Evolutionary conservation across 129 eudicot species (phyloP).

Genomic region (Scalesia atractyloides): DNA sequence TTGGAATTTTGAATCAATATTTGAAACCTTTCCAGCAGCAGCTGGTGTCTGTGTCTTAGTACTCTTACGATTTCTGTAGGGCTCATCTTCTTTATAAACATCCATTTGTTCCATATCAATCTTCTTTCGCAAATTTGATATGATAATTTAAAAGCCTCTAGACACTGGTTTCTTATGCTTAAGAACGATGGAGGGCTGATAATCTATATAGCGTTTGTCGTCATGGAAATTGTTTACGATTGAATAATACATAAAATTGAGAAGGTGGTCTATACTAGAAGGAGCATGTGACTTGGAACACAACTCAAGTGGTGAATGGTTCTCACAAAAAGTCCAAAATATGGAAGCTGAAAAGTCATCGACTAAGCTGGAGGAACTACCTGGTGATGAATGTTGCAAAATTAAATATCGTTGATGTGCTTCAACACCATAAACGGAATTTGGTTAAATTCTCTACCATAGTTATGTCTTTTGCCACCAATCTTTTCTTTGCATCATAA

Average conservation of each 20-base stretch:
- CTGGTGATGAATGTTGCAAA: neutral
- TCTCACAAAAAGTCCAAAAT: neutral
- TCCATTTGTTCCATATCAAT: no score
- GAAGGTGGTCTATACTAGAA: slow-evolving; percentile 18
- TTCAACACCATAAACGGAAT: slow-evolving; percentile 35
- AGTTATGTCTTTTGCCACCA: slow-evolving; percentile 25
- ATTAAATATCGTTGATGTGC: slow-evolving; percentile 16
- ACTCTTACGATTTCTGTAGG: no score
- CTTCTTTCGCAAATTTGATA: no score
- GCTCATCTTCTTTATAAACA: no score
- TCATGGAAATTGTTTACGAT: neutral
- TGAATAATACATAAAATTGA: slow-evolving; percentile 26
- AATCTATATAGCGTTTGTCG: no score
- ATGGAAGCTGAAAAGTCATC: neutral
- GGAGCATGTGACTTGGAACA: slow-evolving; percentile 21
- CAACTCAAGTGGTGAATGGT: slow-evolving; percentile 24
- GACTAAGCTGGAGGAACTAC: neutral
- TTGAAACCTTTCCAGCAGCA: neutral
- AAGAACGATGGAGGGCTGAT: no score
- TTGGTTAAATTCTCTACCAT: slow-evolving; percentile 49
- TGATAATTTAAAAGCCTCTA: no score
- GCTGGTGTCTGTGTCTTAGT: no score
- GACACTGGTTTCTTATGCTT: no score
- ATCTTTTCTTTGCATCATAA: no score
- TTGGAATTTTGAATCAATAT: neutral